These are phyloP conservation scores for Exophiala sp. DNA, from an alignment of 2,329 filamentous ascomycete genomes.

Conservation along the genomic window DNA sequence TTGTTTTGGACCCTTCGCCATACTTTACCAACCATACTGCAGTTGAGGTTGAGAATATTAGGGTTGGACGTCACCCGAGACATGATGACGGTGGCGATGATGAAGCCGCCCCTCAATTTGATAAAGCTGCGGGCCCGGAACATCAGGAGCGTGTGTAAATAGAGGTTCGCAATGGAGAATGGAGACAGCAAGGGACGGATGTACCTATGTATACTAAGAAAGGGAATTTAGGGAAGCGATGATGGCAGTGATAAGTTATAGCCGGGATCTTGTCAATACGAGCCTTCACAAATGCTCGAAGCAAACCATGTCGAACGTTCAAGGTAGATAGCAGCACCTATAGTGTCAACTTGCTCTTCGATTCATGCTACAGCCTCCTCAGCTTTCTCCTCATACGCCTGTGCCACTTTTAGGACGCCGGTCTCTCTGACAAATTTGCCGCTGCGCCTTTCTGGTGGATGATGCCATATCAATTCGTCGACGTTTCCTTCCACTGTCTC, in stretches of 20 bases:
- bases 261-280: no score
- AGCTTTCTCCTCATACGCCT: not conserved
- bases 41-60: not conserved
- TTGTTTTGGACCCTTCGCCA: slow-evolving; percentile 1
- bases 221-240: no score
- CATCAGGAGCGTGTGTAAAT: not conserved
- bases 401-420: not conserved
- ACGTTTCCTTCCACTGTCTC: slow-evolving; percentile 9
- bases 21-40: slow-evolving; percentile 6
- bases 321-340: no score
- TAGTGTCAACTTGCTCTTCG: not conserved
- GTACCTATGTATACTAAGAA: no score
- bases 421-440: not conserved
- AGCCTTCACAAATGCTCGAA: not conserved
- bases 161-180: not conserved
- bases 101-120: not conserved
- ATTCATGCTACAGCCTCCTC: not conserved
- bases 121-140: not conserved
- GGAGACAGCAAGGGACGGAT: no score
- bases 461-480: slow-evolving; percentile 9
- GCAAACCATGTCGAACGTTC: no score
- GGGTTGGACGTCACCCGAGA: not conserved
- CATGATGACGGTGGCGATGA: not conserved
- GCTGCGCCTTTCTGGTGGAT: not conserved
- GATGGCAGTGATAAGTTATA: no score